These are phyloP conservation scores for Penicillium concentricum DNA, from an alignment of 2,329 filamentous ascomycete genomes.

Conservation along the genomic window DNA sequence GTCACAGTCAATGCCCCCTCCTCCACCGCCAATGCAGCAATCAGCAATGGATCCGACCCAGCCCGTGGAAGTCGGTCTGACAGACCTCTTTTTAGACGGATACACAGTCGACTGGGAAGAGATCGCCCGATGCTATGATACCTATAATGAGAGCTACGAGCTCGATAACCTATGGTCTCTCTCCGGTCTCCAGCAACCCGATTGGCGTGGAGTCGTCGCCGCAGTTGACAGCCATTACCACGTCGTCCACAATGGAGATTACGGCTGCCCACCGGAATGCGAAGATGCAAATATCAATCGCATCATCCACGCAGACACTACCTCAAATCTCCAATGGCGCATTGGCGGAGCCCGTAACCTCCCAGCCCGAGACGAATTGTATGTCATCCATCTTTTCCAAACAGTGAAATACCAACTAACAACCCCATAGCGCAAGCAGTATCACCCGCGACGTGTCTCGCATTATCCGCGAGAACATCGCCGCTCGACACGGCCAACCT, in stretches of 20 bases:
- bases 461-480: slow-evolving; percentile 41
- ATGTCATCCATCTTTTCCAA: slow-evolving; percentile 16
- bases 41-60: slow-evolving; percentile 25
- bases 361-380: slow-evolving; percentile 44
- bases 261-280: slow-evolving; percentile 32
- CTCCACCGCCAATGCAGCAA: slow-evolving; percentile 25
- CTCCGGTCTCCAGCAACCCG: slow-evolving; percentile 42
- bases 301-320: slow-evolving; percentile 37
- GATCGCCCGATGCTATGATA: slow-evolving; percentile 37
- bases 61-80: slow-evolving; percentile 33
- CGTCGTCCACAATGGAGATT: slow-evolving; percentile 38
- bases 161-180: slow-evolving; percentile 44
- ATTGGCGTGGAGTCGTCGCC: slow-evolving; percentile 46
- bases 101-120: slow-evolving; percentile 42
- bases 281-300: slow-evolving; percentile 37
- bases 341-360: slow-evolving; percentile 32
- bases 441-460: slow-evolving; percentile 44
- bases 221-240: slow-evolving; percentile 47
- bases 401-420: slow-evolving; percentile 16
- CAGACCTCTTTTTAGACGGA: slow-evolving; percentile 38
- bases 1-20: slow-evolving; percentile 19
- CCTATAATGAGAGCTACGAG: slow-evolving; percentile 41
- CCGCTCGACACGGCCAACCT: slow-evolving; percentile 23
- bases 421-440: slow-evolving; percentile 37
- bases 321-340: slow-evolving; percentile 35